These are phyloP conservation scores for Zhuliangozyma blackwelliae DNA, from an alignment of 1,139 yeast genomes.

Conservation along the genomic window DNA sequence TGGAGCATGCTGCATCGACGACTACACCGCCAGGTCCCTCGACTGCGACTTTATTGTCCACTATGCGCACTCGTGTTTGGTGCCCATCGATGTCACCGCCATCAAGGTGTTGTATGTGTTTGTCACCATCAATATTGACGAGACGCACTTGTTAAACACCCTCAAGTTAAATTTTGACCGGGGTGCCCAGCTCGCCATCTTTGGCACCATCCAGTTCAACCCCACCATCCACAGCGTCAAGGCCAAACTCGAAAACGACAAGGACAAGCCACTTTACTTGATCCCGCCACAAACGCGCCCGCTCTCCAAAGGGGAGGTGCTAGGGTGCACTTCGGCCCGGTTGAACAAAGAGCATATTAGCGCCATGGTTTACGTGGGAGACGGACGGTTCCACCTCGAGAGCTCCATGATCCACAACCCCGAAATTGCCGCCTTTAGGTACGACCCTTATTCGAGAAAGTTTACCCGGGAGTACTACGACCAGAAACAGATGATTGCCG, in stretches of 20 bases:
- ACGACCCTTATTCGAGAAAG: constrained; percentile 90
- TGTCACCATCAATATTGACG: constrained; percentile 89
- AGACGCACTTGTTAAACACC: constrained; percentile 74
- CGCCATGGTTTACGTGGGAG: constrained; percentile 91
- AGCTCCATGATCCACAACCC: constrained; percentile 98
- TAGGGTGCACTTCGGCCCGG: constrained; percentile 93
- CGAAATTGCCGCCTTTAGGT: constrained; percentile 81
- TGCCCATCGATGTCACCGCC: constrained; percentile 86
- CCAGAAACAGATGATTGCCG: constrained; percentile 71
- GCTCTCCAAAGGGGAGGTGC: constrained; percentile 88
- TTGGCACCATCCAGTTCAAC: constrained; percentile 95
- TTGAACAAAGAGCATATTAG: constrained; percentile 57
- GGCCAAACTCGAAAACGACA: constrained; percentile 49
- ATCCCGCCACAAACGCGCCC: constrained; percentile 92
- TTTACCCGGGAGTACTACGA: constrained; percentile 88
- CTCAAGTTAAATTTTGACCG: constrained; percentile 62
- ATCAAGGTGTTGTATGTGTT: constrained; percentile 92
- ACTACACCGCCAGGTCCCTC: constrained; percentile 85
- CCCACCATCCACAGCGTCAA: constrained; percentile 84
- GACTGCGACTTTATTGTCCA: constrained; percentile 95
- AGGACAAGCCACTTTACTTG: constrained; percentile 52
- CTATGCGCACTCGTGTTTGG: constrained; percentile 95
- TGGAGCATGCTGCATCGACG: constrained; percentile 99
- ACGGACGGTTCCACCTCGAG: constrained; percentile 93
- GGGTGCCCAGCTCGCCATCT: constrained; percentile 67